Conservation (phyloP, 139 green algal genomes). For the Chlorella sorokiniana region DNA sequence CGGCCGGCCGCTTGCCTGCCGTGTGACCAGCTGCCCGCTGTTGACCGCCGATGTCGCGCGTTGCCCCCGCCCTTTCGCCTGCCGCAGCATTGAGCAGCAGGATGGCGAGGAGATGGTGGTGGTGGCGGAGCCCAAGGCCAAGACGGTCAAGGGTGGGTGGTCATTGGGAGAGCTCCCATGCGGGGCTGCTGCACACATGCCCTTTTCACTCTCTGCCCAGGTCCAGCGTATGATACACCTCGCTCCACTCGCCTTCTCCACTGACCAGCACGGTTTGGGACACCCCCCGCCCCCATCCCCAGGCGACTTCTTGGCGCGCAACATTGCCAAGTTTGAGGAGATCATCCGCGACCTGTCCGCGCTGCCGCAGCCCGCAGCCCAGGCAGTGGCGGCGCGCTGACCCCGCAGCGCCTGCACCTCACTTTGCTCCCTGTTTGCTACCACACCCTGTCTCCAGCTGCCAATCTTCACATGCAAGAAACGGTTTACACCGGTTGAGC, state of each 20-base stretch:
- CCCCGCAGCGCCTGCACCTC: no score
- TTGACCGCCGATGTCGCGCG: not conserved
- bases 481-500: not conserved
- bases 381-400: slow-evolving; percentile 12
- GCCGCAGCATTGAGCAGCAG: slow-evolving; percentile 22
- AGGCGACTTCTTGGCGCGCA: slow-evolving; percentile 70
- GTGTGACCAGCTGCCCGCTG: no score
- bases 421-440: no score
- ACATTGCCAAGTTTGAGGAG: slow-evolving; percentile 77
- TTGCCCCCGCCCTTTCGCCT: not conserved
- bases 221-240: no score
- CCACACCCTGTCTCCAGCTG: no score
- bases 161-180: not conserved
- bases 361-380: not conserved
- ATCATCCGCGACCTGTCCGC: slow-evolving; percentile 69
- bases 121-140: slow-evolving; percentile 52
- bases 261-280: no score
- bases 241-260: not conserved
- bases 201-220: not conserved
- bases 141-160: slow-evolving; percentile 35
- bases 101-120: slow-evolving; percentile 72
- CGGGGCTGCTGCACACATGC: not conserved
- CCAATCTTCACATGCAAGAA: no score
- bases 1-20: no score
- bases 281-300: not conserved